Percentiles rank a stretch among this genome's conserved stretches.
These are phyloP conservation scores for Helotiales sp. DNA, from an alignment of 2,329 filamentous ascomycete species.

Conservation along the genomic window DNA sequence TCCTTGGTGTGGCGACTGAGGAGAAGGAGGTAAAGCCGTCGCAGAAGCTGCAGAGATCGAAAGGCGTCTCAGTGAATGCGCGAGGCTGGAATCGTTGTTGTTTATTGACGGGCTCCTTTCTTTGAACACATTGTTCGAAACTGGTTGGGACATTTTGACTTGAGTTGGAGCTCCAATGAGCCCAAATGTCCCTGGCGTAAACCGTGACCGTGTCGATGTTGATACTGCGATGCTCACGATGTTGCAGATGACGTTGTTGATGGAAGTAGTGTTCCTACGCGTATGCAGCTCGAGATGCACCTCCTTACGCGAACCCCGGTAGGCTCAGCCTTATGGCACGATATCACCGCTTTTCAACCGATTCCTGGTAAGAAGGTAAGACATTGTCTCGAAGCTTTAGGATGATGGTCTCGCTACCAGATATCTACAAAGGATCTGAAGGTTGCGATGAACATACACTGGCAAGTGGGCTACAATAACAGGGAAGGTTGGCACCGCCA, in stretches of 20 bases:
- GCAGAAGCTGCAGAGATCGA: constrained; percentile 25
- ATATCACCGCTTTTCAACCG: not conserved
- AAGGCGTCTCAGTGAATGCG: constrained; percentile 44
- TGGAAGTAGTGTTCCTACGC: not conserved
- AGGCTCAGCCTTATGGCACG: constrained; percentile 1
- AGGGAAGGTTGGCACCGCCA: too few relatives aligned
- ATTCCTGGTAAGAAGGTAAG: not conserved
- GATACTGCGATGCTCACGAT: constrained; percentile 13
- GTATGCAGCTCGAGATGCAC: constrained; percentile 6
- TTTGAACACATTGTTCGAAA: constrained; percentile 11
- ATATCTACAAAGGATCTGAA: not conserved
- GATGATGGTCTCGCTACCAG: not conserved
- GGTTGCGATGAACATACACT: too few relatives aligned
- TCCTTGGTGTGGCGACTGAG: constrained; percentile 17
- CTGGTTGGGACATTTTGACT: constrained; percentile 12
- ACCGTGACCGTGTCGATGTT: constrained; percentile 14
- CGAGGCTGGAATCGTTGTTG: constrained; percentile 20
- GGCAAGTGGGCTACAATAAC: too few relatives aligned
- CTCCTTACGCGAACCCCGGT: constrained; percentile 10
- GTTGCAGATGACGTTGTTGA: constrained; percentile 7
- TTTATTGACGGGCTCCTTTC: constrained; percentile 22
- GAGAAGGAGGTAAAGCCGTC: constrained; percentile 20
- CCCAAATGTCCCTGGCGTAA: not conserved
- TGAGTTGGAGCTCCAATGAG: constrained; percentile 4
- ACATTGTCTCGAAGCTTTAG: not conserved